Evolutionary conservation across 2,329 filamentous ascomycete genomes (phyloP), one percentile per base, ranked within the genome.

Genomic region (Tolypocladium tundrense): DNA sequence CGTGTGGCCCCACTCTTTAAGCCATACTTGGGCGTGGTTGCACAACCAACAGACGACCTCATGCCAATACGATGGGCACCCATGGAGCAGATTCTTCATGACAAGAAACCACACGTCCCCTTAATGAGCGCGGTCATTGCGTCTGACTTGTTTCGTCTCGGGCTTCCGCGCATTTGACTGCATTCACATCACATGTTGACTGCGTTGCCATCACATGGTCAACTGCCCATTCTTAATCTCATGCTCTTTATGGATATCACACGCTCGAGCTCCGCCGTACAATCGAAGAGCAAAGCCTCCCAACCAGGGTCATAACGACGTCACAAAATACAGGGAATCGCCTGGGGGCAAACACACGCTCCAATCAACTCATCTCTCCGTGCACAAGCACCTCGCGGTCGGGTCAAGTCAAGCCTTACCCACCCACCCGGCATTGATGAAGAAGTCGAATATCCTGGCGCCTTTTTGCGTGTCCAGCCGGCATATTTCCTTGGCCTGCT

Each of bases 361-460:
- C 14, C 45, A 14, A 11, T 16, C 31, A 51, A 13, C 48, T 21
- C 48, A 5, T 35, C 4, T 10, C 16, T 21, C 48, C 3, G 19
- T 21, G 48, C 48, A n/a, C 24, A 7, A 11, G 14, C 45, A 16
- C 45, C 16, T 14, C 10, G n/a, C 14, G 21, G 16, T 8, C 37
- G 3, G 3, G 21, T 8, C 37, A n/a, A 27, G 24, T 70, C 62
- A 95, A 33, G 87, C 88, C 77, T 95, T 94, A 39, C 86, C 88
- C 60, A 97, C 87, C 91, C 93, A 97, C 3, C 93, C 94, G 58
- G 86, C 87, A 69, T 91, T 90, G 61, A 96, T 89, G 75, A 97
- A 92, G 70, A 97, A 97, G 71, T 97, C 94, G 73, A 93, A 97
- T 59, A 97, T 85, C 63, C 90, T 82, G 21, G 88, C 87, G 0